phyloP scores from a whole-genome alignment of 2,329 filamentous ascomycete species.

The Fusarium haematococcum region DNA sequence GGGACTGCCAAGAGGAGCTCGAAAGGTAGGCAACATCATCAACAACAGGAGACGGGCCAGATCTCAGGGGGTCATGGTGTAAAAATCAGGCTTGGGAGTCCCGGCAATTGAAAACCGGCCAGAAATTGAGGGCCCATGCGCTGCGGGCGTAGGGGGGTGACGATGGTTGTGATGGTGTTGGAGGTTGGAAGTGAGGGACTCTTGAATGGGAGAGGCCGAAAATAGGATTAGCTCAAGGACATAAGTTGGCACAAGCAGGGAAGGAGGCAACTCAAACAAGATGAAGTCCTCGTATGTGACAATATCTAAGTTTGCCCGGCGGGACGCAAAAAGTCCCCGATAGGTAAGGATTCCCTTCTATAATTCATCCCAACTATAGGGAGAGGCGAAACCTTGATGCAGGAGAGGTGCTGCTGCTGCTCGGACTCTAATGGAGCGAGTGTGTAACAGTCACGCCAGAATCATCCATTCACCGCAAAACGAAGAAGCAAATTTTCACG shows the following conservation, averaged over 20 bases:
- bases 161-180: slow-evolving; percentile 21
- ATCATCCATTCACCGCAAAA: not conserved
- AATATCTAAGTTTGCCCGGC: slow-evolving; percentile 18
- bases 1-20: slow-evolving; percentile 18
- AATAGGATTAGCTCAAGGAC: not conserved
- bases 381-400: not conserved
- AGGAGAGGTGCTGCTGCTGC: not conserved
- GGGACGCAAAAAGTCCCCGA: slow-evolving; percentile 7
- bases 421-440: not conserved
- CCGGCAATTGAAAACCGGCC: slow-evolving; percentile 26
- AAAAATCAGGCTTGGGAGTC: slow-evolving; percentile 14
- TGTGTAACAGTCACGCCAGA: slow-evolving; percentile 1
- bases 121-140: slow-evolving; percentile 29
- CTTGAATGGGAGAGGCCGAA: not conserved
- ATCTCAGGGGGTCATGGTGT: slow-evolving; percentile 21
- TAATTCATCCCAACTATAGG: slow-evolving; percentile 21
- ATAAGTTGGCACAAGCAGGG: slow-evolving; percentile 13
- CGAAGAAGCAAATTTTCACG: not conserved
- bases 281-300: not conserved
- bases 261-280: slow-evolving; percentile 1
- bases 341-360: slow-evolving; percentile 31
- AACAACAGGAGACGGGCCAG: not conserved
- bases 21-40: slow-evolving; percentile 21
- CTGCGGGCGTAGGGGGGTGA: slow-evolving; percentile 23
- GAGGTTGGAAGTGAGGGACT: slow-evolving; percentile 5